A percentile compares a stretch with the other conserved stretches of the same genome.
Evolutionary conservation across 148 eudicot species (phyloP).

Genomic region (Camellia granthamiana): DNA sequence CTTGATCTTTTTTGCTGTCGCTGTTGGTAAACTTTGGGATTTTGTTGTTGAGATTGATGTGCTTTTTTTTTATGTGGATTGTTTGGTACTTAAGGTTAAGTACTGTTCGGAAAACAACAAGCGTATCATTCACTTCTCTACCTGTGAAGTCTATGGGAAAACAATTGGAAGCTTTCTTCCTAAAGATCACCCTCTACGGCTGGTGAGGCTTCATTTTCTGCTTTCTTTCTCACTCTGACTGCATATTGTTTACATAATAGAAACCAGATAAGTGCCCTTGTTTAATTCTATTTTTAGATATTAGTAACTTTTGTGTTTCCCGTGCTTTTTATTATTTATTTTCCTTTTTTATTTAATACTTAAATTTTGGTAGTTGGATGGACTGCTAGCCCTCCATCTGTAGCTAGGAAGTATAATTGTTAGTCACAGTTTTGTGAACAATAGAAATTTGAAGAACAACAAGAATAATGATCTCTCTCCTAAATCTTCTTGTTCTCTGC

Average conservation of each 20-base stretch:
- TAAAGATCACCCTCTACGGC: slow-evolving; percentile 81
- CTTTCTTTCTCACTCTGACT: slow-evolving; percentile 10
- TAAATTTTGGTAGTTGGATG: background rate
- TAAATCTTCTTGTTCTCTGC: no score
- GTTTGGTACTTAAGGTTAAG: slow-evolving; percentile 59
- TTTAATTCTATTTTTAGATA: background rate
- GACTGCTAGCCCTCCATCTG: background rate
- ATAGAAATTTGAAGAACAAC: background rate
- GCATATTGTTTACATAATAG: background rate
- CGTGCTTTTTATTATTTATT: slow-evolving; percentile 1
- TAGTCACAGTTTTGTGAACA: background rate
- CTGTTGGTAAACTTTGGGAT: background rate
- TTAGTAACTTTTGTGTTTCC: slow-evolving; percentile 6
- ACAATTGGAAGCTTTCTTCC: slow-evolving; percentile 90
- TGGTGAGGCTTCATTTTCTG: slow-evolving; percentile 43
- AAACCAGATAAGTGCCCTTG: slow-evolving; percentile 19
- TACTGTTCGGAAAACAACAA: slow-evolving; percentile 94
- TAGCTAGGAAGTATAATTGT: background rate
- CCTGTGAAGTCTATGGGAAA: slow-evolving; percentile 99
- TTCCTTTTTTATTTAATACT: background rate
- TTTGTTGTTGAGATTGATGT: background rate
- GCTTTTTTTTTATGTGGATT: slow-evolving; percentile 19
- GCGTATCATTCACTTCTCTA: slow-evolving; percentile 98
- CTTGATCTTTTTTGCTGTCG: background rate
- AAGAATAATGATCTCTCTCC: background rate